phyloP scores from a whole-genome alignment of 768 basidiomycete genomes.

The Panaeolus papilionaceus region DNA sequence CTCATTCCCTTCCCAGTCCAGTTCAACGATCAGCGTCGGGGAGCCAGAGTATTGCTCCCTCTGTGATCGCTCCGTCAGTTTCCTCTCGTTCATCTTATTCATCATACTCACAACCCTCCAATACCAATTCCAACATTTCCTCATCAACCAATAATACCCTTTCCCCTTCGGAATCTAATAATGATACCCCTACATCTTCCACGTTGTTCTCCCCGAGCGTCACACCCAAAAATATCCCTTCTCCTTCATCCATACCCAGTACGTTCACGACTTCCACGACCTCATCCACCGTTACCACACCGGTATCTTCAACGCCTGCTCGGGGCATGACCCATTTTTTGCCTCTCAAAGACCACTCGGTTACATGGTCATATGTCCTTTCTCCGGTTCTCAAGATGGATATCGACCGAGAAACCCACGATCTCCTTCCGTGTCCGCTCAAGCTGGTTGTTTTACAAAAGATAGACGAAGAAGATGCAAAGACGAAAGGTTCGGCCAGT shows the following conservation, averaged over 20 bases:
- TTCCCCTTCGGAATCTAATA: not conserved
- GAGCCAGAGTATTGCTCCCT: conserved; percentile 6
- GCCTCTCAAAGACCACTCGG: conserved; percentile 67
- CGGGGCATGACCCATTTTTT: conserved; percentile 68
- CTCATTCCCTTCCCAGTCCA: not conserved
- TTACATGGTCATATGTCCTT: conserved; percentile 65
- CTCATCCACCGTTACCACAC: conserved; percentile 9
- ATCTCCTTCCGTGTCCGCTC: conserved; percentile 64
- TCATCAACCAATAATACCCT: conserved; percentile 7
- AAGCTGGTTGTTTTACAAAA: conserved; percentile 72
- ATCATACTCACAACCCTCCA: conserved; percentile 26
- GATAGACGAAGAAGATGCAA: conserved; percentile 60
- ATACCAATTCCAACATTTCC: conserved; percentile 22
- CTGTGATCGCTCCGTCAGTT: conserved; percentile 22
- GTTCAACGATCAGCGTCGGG: conserved; percentile 4
- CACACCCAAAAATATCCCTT: not conserved
- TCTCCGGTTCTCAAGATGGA: conserved; percentile 63
- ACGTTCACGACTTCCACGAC: conserved; percentile 14
- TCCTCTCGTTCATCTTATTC: conserved; percentile 28
- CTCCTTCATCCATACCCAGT: conserved; percentile 1
- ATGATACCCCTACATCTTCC: conserved; percentile 5
- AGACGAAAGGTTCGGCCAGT: conserved; percentile 45
- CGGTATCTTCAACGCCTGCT: conserved; percentile 30
- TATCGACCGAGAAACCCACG: conserved; percentile 56
- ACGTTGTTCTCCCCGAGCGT: conserved; percentile 3